A percentile compares a stretch with the other conserved stretches of the same genome.
These are phyloP conservation scores for Nigrospora oryzae DNA, from an alignment of 2,329 filamentous ascomycete species.

Conservation along the genomic window DNA sequence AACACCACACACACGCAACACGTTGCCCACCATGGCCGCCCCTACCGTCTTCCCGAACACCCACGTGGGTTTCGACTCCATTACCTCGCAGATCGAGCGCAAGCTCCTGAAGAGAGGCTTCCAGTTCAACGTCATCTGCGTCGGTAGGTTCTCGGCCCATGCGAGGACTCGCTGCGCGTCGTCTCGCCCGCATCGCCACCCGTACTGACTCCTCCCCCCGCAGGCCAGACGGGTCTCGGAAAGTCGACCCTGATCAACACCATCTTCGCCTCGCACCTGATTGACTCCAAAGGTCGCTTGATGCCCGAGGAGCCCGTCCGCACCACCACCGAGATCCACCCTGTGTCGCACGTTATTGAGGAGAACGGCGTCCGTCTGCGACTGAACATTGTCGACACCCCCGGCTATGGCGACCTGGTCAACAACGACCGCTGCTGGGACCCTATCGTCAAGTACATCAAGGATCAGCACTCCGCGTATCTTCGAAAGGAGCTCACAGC, in stretches of 20 bases:
- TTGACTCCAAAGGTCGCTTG: conserved; percentile 96
- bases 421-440: conserved; percentile 99
- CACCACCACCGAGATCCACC: conserved; percentile 95
- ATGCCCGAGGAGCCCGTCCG: conserved; percentile 87
- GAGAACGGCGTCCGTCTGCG: conserved; percentile 97
- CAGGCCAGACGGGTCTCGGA: conserved; percentile 95
- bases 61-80: conserved; percentile 99
- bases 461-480: conserved; percentile 99
- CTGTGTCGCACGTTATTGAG: conserved; percentile 97
- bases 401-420: conserved; percentile 95
- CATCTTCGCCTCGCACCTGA: conserved; percentile 98
- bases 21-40: conserved; percentile 50
- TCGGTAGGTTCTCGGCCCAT: conserved; percentile 59
- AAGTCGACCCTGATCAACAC: conserved; percentile 99
- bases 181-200: too few species aligned
- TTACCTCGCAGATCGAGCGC: conserved; percentile 98
- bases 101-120: conserved; percentile 99
- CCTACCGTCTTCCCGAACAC: conserved; percentile 79
- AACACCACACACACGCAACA: conserved; percentile 5
- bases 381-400: conserved; percentile 98
- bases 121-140: conserved; percentile 99
- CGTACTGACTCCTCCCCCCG: conserved; percentile 3
- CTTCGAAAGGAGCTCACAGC: conserved; percentile 98
- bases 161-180: too few species aligned
- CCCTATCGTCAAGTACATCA: conserved; percentile 99